Evolutionary conservation across 2,329 filamentous ascomycete genomes (phyloP).

Genomic region (Colletotrichum paranaense): DNA sequence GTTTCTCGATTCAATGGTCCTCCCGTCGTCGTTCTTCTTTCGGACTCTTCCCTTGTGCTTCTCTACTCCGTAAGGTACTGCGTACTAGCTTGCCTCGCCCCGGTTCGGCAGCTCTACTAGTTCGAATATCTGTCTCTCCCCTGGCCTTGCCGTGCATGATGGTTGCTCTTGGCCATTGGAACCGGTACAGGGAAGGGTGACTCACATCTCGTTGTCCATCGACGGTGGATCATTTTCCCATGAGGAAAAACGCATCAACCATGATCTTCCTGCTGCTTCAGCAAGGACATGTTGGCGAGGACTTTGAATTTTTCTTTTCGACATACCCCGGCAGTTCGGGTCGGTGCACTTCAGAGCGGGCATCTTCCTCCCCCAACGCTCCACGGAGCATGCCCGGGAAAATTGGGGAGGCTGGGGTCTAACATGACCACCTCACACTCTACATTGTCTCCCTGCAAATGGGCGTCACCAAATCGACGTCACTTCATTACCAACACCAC

Average conservation of each 20-base stretch:
- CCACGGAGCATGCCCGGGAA: conserved; percentile 7
- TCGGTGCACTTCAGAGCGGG: not conserved
- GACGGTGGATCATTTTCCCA: not conserved
- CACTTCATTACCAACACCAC: not conserved
- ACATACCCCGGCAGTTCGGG: not conserved
- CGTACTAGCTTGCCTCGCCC: not conserved
- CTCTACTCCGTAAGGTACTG: not conserved
- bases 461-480: not conserved
- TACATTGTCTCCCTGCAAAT: not conserved
- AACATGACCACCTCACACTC: not conserved
- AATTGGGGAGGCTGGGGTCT: conserved; percentile 16
- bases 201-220: conserved; percentile 16
- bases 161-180: not conserved
- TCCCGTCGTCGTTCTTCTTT: not conserved
- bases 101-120: not conserved
- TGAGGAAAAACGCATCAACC: not conserved
- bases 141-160: conserved; percentile 12
- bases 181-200: conserved; percentile 20
- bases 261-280: not conserved
- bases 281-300: not conserved
- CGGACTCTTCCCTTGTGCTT: not conserved
- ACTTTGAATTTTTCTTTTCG: not conserved
- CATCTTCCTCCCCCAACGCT: not conserved
- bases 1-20: conserved; percentile 24
- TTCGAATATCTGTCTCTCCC: too few species aligned